Conservation (phyloP, 2,329 filamentous ascomycete species). For the Colletotrichum destructivum region DNA sequence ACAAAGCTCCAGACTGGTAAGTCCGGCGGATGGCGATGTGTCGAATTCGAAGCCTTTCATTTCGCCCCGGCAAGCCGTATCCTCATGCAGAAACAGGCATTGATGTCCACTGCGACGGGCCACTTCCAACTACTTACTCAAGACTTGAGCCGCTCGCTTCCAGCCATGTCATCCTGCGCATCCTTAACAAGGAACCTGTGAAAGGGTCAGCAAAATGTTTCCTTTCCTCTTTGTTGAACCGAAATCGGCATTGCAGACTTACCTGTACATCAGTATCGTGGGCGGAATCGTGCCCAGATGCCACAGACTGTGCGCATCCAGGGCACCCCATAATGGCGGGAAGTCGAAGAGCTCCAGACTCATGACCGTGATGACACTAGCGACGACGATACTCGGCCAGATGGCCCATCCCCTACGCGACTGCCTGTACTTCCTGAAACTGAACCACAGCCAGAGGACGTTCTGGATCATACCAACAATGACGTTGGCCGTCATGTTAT, state of each 20-base stretch:
- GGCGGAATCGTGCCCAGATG: constrained; percentile 93
- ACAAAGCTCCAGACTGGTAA: background rate
- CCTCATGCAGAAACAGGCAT: no score
- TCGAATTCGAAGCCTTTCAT: background rate
- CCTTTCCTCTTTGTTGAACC: background rate
- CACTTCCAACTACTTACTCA: constrained; percentile 51
- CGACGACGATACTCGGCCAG: constrained; percentile 92
- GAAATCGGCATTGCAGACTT: constrained; percentile 58
- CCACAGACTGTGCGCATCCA: constrained; percentile 97
- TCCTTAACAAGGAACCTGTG: constrained; percentile 88
- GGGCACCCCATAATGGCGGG: constrained; percentile 82
- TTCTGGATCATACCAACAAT: constrained; percentile 86
- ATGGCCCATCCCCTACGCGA: constrained; percentile 84
- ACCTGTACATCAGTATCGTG: constrained; percentile 95
- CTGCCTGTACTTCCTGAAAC: constrained; percentile 79
- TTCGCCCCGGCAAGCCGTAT: background rate
- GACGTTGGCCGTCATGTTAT: constrained; percentile 98
- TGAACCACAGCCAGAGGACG: constrained; percentile 88
- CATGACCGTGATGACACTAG: constrained; percentile 94
- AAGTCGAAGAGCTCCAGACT: constrained; percentile 97
- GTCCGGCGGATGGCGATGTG: background rate
- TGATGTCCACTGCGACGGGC: no score
- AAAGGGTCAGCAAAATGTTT: background rate
- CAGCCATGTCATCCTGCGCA: constrained; percentile 84
- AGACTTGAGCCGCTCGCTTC: constrained; percentile 78